Base-by-base conservation (phyloP, 306 rosid genomes). In the Datisca glomerata region DNA sequence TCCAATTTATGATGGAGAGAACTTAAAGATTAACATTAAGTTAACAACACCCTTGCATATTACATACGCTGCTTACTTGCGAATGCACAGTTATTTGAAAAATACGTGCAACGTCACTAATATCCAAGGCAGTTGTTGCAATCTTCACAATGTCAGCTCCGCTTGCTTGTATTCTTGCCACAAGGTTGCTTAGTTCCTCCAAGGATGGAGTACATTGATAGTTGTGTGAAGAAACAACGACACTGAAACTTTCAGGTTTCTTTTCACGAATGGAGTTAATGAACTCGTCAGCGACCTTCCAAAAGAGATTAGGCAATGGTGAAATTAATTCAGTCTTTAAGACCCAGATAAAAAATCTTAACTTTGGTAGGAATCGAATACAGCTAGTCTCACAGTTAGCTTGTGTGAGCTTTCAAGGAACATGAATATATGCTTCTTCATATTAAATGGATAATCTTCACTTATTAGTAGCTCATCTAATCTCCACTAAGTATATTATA, bases 71-170 rank as follows among this genome's bases (percentile, higher is more conserved):
- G 62, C 95, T 80, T 80, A 83, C 98, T 72, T 89, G 95, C 43
- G 91, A 80, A 72, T 74, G 77, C 23, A 71, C 79, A 51, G 79
- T 75, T 58, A 80, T 73, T 41, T 84, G 93, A 55, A 84, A 77
- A 60, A 84, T 44, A 12, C 65, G 84, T 21, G 86, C 75, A 27
- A 77, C 93, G 57, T 89, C 98, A 54, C 84, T 70, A 58, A 89
- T 78, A 44, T 84, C 95, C 68, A 75, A 20, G 16, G 98, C 98
- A 36, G 86, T 72, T 14, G 95, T 89, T 14, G 93, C 93, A 47
- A 89, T 65, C 75, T 89, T 89, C 61, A 89, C 98, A 36, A 89
- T 77, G 60, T 89, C 95, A 55, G 98, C 91, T 41, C 98, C 95
- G 7, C 77, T 68, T 45, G 78, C 79, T 66, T 89, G 98, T 64